These are phyloP conservation scores for Colletotrichum spinosum DNA, from an alignment of 2,329 filamentous ascomycete species.

Conservation along the genomic window DNA sequence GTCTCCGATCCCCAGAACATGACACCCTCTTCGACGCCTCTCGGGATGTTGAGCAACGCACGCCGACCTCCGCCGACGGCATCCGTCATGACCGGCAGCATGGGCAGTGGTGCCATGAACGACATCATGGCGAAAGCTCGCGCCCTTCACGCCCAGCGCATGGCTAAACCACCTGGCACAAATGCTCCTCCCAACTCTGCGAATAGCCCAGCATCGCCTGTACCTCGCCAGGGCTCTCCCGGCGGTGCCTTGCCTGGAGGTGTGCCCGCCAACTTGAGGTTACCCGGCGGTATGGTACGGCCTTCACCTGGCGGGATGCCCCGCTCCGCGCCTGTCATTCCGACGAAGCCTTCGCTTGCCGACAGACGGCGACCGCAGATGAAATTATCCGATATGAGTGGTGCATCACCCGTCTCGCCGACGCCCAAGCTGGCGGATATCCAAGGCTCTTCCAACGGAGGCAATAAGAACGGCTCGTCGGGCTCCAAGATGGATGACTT, in stretches of 20 bases:
- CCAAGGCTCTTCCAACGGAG: conserved; percentile 22
- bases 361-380: conserved; percentile 72
- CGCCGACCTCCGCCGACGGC: conserved; percentile 62
- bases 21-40: conserved; percentile 85
- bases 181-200: conserved; percentile 42
- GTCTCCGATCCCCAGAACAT: conserved; percentile 73
- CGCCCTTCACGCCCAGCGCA: conserved; percentile 59
- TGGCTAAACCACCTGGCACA: conserved; percentile 50
- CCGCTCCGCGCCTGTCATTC: conserved; percentile 65
- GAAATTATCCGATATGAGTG: conserved; percentile 67
- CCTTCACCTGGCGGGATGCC: conserved; percentile 61
- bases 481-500: conserved; percentile 69
- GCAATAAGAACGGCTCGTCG: conserved; percentile 51
- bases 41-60: conserved; percentile 79
- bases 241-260: conserved; percentile 54
- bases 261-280: conserved; percentile 54
- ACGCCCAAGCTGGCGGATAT: conserved; percentile 39
- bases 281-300: conserved; percentile 54
- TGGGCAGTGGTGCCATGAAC: conserved; percentile 49
- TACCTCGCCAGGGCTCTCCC: conserved; percentile 40
- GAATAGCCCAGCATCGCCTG: conserved; percentile 44
- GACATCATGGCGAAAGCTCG: conserved; percentile 60
- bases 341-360: conserved; percentile 69
- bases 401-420: conserved; percentile 53
- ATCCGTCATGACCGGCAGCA: conserved; percentile 43